A percentile compares a stretch with the other conserved stretches of the same genome.
phyloP scores from a whole-genome alignment of 768 basidiomycete species.

The Mycena crocata region DNA sequence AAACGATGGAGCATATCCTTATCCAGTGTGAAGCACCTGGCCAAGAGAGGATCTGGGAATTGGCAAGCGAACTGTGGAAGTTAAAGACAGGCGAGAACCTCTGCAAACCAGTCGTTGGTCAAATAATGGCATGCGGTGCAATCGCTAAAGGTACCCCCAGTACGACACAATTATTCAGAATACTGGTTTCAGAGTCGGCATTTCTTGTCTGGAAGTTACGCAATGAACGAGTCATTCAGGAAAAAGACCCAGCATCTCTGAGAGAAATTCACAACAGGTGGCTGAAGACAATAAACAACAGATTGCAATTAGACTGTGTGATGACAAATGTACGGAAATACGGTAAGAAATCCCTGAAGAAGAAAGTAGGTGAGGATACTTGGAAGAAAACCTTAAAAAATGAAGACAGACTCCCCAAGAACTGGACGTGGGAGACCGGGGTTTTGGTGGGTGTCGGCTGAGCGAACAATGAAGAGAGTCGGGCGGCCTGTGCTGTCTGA shows the following conservation, averaged over 20 bases:
- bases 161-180: not conserved
- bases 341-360: not conserved
- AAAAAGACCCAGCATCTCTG: not conserved
- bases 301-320: not conserved
- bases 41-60: not conserved
- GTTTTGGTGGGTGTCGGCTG: no score
- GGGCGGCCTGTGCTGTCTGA: no score
- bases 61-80: not conserved
- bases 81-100: not conserved
- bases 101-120: not conserved
- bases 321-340: not conserved
- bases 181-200: not conserved
- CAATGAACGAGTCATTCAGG: not conserved
- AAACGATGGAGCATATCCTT: not conserved
- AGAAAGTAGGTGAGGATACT: not conserved
- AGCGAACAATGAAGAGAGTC: no score
- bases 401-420: not conserved
- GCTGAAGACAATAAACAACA: not conserved
- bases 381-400: not conserved
- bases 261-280: not conserved
- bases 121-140: not conserved
- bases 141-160: no score
- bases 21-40: not conserved
- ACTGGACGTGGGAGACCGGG: not conserved
- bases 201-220: not conserved